Percentiles rank a stretch among this genome's conserved stretches.
Evolutionary conservation across 1,139 yeast genomes (phyloP).

Genomic region (Spencermartinsiella ligniputridi): DNA sequence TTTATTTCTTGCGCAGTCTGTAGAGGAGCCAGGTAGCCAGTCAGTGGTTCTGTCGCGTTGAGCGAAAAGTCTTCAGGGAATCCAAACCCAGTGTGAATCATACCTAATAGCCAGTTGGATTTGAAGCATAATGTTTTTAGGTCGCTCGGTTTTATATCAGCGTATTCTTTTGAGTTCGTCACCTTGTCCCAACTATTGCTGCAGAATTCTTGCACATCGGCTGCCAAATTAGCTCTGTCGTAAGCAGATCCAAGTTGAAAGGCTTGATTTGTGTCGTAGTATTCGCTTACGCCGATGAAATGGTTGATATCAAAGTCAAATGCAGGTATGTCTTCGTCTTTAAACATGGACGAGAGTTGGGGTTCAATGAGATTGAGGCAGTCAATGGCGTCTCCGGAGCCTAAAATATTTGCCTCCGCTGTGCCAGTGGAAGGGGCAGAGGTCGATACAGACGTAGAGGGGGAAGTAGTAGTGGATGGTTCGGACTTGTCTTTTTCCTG

Average conservation of each 20-base stretch:
- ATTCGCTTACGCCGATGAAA: constrained; percentile 77
- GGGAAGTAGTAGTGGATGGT: constrained; percentile 5
- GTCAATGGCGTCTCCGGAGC: constrained; percentile 54
- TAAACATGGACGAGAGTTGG: constrained; percentile 36
- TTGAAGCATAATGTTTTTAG: constrained; percentile 57
- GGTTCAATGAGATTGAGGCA: constrained; percentile 55
- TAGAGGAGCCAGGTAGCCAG: constrained; percentile 42
- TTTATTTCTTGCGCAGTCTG: constrained; percentile 59
- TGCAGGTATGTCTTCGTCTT: constrained; percentile 41
- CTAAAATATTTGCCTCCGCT: constrained; percentile 32
- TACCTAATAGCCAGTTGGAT: constrained; percentile 66
- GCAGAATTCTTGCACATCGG: constrained; percentile 47
- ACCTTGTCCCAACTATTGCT: constrained; percentile 37
- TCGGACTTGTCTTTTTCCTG: constrained; percentile 11
- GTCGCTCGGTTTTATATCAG: constrained; percentile 39
- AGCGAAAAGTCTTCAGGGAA: constrained; percentile 42
- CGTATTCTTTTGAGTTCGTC: constrained; percentile 27
- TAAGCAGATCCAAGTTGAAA: constrained; percentile 38
- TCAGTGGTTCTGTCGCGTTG: constrained; percentile 13
- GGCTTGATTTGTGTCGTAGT: constrained; percentile 69
- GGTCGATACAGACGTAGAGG: constrained; percentile 34
- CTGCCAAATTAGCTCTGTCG: constrained; percentile 38
- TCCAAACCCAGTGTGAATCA: constrained; percentile 69
- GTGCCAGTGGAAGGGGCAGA: constrained; percentile 10
- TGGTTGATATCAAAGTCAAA: constrained; percentile 65